These are phyloP conservation scores for Curvularia lunata DNA, from an alignment of 2,329 filamentous ascomycete species.

Conservation along the genomic window DNA sequence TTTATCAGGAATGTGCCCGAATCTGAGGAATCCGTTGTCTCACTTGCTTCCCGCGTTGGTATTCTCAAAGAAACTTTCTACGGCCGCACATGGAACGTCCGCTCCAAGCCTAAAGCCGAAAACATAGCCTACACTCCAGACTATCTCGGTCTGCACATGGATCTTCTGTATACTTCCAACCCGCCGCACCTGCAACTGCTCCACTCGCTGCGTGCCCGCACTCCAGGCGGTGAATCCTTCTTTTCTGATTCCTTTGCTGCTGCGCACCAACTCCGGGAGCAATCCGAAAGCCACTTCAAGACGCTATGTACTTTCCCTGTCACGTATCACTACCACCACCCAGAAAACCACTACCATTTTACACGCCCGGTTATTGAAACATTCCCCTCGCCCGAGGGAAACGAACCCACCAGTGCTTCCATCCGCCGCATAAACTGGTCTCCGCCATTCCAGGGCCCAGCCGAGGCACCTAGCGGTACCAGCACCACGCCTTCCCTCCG, in stretches of 20 bases:
- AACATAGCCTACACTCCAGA: constrained; percentile 89
- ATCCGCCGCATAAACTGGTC: constrained; percentile 69
- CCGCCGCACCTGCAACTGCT: constrained; percentile 85
- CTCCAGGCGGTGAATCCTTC: constrained; percentile 80
- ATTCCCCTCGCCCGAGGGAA: constrained; percentile 31
- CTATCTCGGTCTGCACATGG: constrained; percentile 88
- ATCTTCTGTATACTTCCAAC: constrained; percentile 82
- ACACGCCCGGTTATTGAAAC: constrained; percentile 63
- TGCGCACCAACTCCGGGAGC: constrained; percentile 51
- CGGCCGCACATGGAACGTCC: constrained; percentile 88
- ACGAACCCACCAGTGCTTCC: constrained; percentile 39
- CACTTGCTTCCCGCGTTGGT: constrained; percentile 75
- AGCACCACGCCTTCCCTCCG: constrained; percentile 35
- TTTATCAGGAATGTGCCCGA: constrained; percentile 78
- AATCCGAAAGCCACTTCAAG: constrained; percentile 39
- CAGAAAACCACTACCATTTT: constrained; percentile 65
- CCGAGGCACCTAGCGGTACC: constrained; percentile 48
- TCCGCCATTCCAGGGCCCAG: constrained; percentile 76
- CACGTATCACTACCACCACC: constrained; percentile 71
- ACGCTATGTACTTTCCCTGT: constrained; percentile 57
- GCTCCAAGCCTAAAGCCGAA: constrained; percentile 79
- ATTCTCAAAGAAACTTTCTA: constrained; percentile 87
- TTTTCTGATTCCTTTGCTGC: constrained; percentile 80
- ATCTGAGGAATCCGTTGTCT: constrained; percentile 67
- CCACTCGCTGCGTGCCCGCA: constrained; percentile 84